Percentiles rank a stretch among this genome's conserved stretches.
Evolutionary conservation across 75 land plant genomes (phyloP).

Genomic region (Sequoia sempervirens): DNA sequence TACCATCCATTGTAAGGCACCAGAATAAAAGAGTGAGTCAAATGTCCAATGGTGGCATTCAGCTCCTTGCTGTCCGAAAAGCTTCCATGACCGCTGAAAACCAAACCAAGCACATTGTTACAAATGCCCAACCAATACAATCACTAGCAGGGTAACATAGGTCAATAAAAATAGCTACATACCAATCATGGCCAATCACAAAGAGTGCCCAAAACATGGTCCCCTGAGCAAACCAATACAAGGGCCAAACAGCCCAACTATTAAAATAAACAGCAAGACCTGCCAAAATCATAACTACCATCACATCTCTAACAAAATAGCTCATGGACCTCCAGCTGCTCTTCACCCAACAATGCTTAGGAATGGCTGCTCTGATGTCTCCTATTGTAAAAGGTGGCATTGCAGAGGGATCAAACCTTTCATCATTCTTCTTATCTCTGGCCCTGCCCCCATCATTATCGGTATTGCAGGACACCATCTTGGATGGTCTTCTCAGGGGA

Average conservation of each 20-base stretch:
- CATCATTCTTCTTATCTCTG: neutral
- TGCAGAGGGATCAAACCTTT: conserved; percentile 53
- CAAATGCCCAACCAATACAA: neutral
- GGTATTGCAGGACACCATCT: neutral
- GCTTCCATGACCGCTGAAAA: conserved; percentile 91
- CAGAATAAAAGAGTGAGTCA: conserved; percentile 80
- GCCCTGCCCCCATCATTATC: neutral
- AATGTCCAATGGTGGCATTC: conserved; percentile 70
- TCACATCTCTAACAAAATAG: conserved; percentile 81
- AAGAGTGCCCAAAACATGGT: conserved; percentile 99
- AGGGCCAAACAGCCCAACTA: conserved; percentile 84
- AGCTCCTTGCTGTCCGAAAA: conserved; percentile 63
- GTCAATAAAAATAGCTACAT: neutral
- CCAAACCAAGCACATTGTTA: neutral
- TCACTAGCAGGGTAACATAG: neutral
- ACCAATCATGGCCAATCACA: conserved; percentile 98
- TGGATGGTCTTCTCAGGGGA: neutral
- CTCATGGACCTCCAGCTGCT: conserved; percentile 75
- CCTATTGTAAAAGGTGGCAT: conserved; percentile 77
- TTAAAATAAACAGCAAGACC: conserved; percentile 59
- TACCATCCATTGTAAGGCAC: conserved; percentile 97
- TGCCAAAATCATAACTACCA: conserved; percentile 55
- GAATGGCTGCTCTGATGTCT: conserved; percentile 83
- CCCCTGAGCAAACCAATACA: conserved; percentile 91
- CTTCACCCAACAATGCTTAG: conserved; percentile 95